Conservation (phyloP, 257 asterid genomes). For the Solanum rostratum region DNA sequence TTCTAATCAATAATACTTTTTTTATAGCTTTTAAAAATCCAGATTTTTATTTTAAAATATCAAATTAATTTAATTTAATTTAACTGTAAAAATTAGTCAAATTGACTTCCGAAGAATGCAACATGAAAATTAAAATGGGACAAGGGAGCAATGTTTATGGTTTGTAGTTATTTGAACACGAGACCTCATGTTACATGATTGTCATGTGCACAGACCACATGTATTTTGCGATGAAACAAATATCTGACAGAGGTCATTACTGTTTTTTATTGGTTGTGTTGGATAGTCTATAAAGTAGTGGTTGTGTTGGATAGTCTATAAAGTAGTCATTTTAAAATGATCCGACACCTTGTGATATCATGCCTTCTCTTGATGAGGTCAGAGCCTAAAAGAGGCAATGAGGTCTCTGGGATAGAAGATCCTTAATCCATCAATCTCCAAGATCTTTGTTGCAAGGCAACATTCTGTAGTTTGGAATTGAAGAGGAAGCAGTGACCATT, state of each 20-base stretch:
- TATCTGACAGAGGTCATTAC: not conserved
- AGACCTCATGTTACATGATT: not conserved
- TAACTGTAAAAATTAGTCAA: too few relatives aligned
- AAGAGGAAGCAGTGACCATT: not conserved
- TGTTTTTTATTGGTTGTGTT: too few relatives aligned
- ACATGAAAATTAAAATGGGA: too few relatives aligned
- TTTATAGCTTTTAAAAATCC: too few relatives aligned
- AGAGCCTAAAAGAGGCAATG: not conserved
- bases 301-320: not conserved
- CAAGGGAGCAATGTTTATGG: not conserved
- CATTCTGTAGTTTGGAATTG: not conserved
- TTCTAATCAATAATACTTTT: too few relatives aligned
- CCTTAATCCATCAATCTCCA: not conserved
- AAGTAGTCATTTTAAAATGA: not conserved
- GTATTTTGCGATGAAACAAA: not conserved
- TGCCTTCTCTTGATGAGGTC: not conserved
- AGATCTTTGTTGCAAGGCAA: not conserved
- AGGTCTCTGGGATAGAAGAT: not conserved
- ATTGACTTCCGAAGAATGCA: too few relatives aligned
- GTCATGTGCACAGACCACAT: not conserved
- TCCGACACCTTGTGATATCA: not conserved
- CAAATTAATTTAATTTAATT: too few relatives aligned
- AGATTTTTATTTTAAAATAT: too few relatives aligned
- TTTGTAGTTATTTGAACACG: not conserved
- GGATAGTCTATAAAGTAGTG: too few relatives aligned